A percentile compares a stretch with the other conserved stretches of the same genome.
These are phyloP conservation scores for Colletotrichum sp. DNA, from an alignment of 2,329 filamentous ascomycete genomes.

Conservation along the genomic window DNA sequence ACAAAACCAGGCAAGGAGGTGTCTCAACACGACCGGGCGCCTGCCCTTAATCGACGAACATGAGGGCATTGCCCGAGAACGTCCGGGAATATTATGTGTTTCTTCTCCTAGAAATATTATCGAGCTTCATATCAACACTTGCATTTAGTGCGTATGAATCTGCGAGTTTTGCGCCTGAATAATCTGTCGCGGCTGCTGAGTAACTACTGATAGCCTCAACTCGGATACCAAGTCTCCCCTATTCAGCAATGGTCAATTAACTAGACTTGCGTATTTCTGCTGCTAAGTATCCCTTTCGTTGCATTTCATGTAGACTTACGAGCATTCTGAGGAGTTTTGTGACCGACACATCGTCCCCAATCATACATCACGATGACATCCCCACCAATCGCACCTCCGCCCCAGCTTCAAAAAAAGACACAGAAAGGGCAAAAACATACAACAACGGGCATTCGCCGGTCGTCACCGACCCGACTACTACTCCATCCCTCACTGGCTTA, in stretches of 20 bases:
- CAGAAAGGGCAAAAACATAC: background rate
- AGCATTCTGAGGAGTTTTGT: background rate
- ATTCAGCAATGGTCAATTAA: too few species aligned
- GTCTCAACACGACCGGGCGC: background rate
- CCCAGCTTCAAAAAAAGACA: background rate
- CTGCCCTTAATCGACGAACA: background rate
- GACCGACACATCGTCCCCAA: background rate
- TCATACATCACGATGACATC: background rate
- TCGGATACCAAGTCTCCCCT: too few species aligned
- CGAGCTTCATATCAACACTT: too few species aligned
- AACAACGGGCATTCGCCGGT: background rate
- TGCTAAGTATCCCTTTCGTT: too few species aligned
- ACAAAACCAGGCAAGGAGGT: background rate
- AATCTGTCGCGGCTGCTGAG: too few species aligned
- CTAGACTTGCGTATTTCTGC: too few species aligned
- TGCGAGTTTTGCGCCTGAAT: background rate
- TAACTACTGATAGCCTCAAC: too few species aligned
- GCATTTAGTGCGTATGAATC: fast-evolving
- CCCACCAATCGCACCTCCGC: background rate
- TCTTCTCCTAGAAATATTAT: too few species aligned
- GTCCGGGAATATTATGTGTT: background rate
- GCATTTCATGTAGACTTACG: background rate
- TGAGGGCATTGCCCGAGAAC: background rate
- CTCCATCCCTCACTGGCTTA: background rate
- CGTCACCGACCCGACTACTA: background rate